Evolutionary conservation across 257 asterid species (phyloP).

Genomic region (Solanum neorickii): DNA sequence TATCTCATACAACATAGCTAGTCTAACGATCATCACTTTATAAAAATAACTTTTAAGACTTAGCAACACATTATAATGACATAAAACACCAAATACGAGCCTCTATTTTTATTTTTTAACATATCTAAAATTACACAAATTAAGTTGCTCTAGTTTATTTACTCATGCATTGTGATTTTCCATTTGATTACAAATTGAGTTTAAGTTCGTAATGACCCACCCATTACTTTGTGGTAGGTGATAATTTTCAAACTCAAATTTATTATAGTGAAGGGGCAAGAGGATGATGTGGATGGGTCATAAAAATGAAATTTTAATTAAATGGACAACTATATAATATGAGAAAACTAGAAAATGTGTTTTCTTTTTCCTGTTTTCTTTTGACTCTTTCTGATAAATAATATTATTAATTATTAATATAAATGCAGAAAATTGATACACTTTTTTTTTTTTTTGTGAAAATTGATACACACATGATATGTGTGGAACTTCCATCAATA

Average conservation of each 20-base stretch:
- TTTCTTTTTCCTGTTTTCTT: not conserved
- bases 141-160: too few species aligned
- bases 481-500: not conserved
- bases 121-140: not conserved
- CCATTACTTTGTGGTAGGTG: not conserved
- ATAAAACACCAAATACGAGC: not conserved
- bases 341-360: not conserved
- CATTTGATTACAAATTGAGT: not conserved
- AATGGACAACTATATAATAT: not conserved
- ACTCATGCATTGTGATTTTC: too few species aligned
- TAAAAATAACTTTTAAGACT: too few species aligned
- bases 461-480: not conserved
- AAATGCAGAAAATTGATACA: not conserved
- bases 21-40: not conserved
- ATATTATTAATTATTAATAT: too few species aligned
- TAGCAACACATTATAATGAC: too few species aligned
- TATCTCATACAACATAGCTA: accelerated
- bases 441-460: not conserved
- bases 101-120: not conserved
- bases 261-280: not conserved
- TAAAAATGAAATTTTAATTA: not conserved
- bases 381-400: not conserved
- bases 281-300: not conserved
- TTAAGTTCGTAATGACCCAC: not conserved
- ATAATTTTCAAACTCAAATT: not conserved